Evolutionary conservation across 1,284 basidiomycete genomes (phyloP).

Genomic region (Leccinum colubrinum): DNA sequence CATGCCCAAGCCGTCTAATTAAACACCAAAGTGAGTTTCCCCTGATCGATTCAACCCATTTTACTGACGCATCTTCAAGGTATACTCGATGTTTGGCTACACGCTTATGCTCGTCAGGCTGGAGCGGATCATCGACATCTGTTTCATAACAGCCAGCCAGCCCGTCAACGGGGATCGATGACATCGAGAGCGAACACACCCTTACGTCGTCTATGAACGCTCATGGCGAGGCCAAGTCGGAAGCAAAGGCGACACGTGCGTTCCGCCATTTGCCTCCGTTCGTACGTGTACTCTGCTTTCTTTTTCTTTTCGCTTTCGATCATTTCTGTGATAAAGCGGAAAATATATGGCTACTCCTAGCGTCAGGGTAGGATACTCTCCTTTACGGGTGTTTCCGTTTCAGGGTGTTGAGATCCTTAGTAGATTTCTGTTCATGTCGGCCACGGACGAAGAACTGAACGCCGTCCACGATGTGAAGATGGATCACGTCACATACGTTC

Average conservation of each 20-base stretch:
- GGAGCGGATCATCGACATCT: conserved; percentile 83
- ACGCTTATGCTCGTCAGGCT: conserved; percentile 85
- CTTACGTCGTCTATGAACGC: conserved; percentile 37
- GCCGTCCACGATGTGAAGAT: no score
- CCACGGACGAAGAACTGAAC: no score
- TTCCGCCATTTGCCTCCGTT: conserved; percentile 88
- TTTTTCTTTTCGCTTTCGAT: background rate
- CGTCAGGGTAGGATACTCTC: no score
- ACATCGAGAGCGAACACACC: conserved; percentile 64
- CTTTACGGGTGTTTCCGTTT: no score
- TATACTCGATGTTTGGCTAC: conserved; percentile 83
- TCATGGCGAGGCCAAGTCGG: conserved; percentile 17
- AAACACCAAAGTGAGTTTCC: conserved; percentile 58
- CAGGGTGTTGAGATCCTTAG: no score
- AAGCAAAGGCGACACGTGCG: conserved; percentile 47
- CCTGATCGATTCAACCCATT: background rate
- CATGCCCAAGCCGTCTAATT: conserved; percentile 86
- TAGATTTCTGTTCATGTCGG: no score
- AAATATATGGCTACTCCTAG: no score
- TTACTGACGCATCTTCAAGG: conserved; percentile 40
- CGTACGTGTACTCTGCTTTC: conserved; percentile 46
- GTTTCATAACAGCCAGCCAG: conserved; percentile 58
- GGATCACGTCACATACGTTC: no score
- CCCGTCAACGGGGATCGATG: conserved; percentile 31
- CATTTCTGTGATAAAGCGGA: background rate